A percentile compares a stretch with the other conserved stretches of the same genome.
These are phyloP conservation scores for Themeda triandra DNA, from an alignment of 176 grass and related monocot species.

Conservation along the genomic window DNA sequence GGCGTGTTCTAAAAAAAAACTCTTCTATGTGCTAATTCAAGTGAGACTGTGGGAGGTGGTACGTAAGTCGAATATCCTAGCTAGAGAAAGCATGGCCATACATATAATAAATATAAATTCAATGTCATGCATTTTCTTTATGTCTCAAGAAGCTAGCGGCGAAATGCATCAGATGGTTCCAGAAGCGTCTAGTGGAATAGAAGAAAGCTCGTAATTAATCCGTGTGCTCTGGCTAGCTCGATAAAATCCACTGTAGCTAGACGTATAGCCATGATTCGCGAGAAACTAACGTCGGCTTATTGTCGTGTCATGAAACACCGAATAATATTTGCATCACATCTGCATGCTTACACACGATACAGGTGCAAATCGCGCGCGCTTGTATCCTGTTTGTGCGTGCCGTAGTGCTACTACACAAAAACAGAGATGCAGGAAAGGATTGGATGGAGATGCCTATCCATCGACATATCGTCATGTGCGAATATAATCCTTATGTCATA, in stretches of 20 bases:
- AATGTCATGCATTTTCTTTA: too few relatives aligned
- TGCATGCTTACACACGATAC: background rate
- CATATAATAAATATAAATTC: too few relatives aligned
- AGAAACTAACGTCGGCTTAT: background rate
- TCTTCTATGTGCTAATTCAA: too few relatives aligned
- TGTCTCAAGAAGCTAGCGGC: background rate
- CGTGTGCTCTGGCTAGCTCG: background rate
- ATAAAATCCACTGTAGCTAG: background rate
- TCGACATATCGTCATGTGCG: background rate
- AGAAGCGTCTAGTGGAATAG: background rate
- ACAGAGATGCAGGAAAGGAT: background rate
- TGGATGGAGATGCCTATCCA: background rate
- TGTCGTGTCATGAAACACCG: background rate
- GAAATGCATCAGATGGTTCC: background rate
- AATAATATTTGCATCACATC: conserved; percentile 12
- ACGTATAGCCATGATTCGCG: background rate
- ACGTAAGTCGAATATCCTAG: too few relatives aligned
- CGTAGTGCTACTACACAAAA: background rate
- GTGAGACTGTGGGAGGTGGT: too few relatives aligned
- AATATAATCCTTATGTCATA: background rate
- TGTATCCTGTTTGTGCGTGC: conserved; percentile 3
- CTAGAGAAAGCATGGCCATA: too few relatives aligned
- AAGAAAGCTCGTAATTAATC: background rate
- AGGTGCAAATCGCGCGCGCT: background rate
- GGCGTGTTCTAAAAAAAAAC: too few relatives aligned